Base-by-base conservation (phyloP, 306 rosid species). In the Abrus precatorius region DNA sequence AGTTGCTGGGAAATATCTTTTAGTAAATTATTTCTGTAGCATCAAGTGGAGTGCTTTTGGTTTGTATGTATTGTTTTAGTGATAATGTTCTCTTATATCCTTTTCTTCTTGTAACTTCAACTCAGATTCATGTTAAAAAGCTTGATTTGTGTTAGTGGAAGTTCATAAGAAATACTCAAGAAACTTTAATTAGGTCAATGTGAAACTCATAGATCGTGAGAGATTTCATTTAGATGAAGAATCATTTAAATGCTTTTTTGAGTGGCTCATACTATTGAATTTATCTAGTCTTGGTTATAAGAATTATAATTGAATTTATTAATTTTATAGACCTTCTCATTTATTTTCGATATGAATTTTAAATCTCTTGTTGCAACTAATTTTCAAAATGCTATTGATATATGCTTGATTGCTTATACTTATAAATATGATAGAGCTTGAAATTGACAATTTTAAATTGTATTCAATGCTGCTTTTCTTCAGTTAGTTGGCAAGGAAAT, bases 401-500 rank as follows among this genome's bases (percentile, higher is more conserved):
- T 56, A 43, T 75, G 6, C 41, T 61, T 50, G 8, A 36, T 52
- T 75, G 62, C 52, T 80, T 20, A 20, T 80, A 74, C 62, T 56
- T 41, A n/a, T 68, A 78, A 65, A 56, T 73, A 14, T 65, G 30
- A 11, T 14, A 7, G 20, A 48, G 66, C 49, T 48, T 32, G 41
- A 66, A 72, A 77, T 52, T 56, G 32, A 54, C 5, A 40, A 52
- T 56, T n/a, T 57, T 43, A 72, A 60, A 50, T 53, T 33, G 14
- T 60, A 45, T 63, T 61, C 61, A 30, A 3, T 77, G 45, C 67
- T 85, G 41, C 41, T 38, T 63, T 47, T 49, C 32, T 76, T 80
- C 69, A 65, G 63, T 74, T 82, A 27, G 36, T 62, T 79, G 75
- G 68, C 28, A 67, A 56, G 74, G 65, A 76, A 44, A 28, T 85